Evolutionary conservation across 2,329 filamentous ascomycete species (phyloP), one percentile per base, ranked within the genome.

Genomic region (Trichoderma sp.): DNA sequence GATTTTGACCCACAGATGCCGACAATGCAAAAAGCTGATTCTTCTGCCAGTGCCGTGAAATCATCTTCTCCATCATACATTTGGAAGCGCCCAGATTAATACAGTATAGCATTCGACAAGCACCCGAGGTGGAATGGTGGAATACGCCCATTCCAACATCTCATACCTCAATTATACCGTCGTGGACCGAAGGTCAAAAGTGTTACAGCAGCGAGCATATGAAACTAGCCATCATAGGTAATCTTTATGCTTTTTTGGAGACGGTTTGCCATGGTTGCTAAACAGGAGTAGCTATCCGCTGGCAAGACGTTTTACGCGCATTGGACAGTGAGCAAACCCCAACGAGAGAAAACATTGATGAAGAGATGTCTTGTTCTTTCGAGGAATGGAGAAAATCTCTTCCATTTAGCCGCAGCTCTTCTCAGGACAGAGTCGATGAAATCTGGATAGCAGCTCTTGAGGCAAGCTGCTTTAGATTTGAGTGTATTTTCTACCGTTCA

Each of bases 401-500:
- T 17, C 36, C 61, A 13, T 47, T 26, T 9, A 8, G 39, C 6
- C 36, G 9, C 20, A 13, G 17, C 11, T 9, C 9, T 20, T 30
- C 26, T 3, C 7, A 12, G 36, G 39, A 6, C 11, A 47, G 34
- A 30, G 36, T 12, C 6, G 20, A 64, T 17, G 61, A 64, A 15
- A 47, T 64, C 26, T 64, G 36, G 23, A 0, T 26, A 23, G 61
- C 15, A 30, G 39, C 61, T 11, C 61, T 64, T 5, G 34, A 43
- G 26, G 61, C 61, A 26, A 64, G 61, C 9, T 28, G 61, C 15
- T 64, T 20, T 17, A 43, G 61, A 5, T 64, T 64, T 47, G 61
- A 64, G 9, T 64, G 61, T 13, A 64, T 64, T 30, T 90, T 80
- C 92, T 91, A 57, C 53, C 68, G 78, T 92, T 90, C 69, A 92